Conservation (phyloP, 2,329 filamentous ascomycete genomes). For the Phaeosphaeriaceae sp. region DNA sequence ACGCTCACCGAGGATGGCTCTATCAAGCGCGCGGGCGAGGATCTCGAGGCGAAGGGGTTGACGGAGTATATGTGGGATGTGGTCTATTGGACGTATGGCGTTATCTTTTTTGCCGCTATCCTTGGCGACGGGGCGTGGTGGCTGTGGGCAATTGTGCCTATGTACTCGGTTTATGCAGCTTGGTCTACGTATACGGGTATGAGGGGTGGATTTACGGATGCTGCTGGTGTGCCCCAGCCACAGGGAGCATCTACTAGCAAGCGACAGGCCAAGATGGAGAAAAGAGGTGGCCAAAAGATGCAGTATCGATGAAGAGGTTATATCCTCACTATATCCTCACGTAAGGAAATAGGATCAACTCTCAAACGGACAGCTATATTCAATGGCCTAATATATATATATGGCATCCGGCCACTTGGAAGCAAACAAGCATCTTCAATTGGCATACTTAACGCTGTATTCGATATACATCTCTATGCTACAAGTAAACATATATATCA, state of each 20-base stretch:
- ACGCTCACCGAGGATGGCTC: slow-evolving; percentile 66
- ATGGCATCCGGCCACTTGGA: too few relatives aligned
- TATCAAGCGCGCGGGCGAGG: slow-evolving; percentile 81
- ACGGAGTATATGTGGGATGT: slow-evolving; percentile 99
- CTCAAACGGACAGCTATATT: too few relatives aligned
- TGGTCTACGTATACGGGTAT: slow-evolving; percentile 56
- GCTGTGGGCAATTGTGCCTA: slow-evolving; percentile 59
- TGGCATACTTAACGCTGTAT: too few relatives aligned
- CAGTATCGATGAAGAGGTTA: slow-evolving; percentile 35
- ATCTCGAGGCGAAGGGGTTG: slow-evolving; percentile 83
- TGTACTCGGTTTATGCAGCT: slow-evolving; percentile 54
- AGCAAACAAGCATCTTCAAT: too few relatives aligned
- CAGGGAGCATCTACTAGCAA: slow-evolving; percentile 51
- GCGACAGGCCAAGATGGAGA: slow-evolving; percentile 59
- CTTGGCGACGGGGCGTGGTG: slow-evolving; percentile 83
- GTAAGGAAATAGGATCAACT: too few relatives aligned
- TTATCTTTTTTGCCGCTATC: slow-evolving; percentile 72
- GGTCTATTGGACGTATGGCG: slow-evolving; percentile 91
- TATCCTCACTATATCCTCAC: too few relatives aligned
- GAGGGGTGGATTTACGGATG: slow-evolving; percentile 51
- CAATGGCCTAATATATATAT: too few relatives aligned
- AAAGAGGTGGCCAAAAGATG: slow-evolving; percentile 57
- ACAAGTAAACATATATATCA: slow-evolving; percentile 30
- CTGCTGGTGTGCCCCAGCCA: slow-evolving; percentile 46
- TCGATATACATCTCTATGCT: slow-evolving; percentile 15